Percentiles rank a stretch among this genome's conserved stretches.
Evolutionary conservation across 768 basidiomycete genomes (phyloP).

Genomic region (Lentinula boryana): DNA sequence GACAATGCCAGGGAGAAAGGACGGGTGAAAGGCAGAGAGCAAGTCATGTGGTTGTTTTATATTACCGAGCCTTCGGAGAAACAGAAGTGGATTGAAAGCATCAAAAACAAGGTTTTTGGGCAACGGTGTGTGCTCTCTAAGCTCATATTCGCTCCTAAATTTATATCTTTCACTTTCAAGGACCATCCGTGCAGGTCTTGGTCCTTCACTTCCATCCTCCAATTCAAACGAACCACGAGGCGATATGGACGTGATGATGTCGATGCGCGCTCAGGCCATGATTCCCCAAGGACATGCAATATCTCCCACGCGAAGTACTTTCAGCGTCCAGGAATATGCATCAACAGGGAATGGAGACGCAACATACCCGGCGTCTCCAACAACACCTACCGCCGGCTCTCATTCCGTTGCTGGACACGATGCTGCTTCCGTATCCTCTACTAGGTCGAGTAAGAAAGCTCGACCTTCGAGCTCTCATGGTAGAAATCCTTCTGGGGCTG

Average conservation of each 20-base stretch:
- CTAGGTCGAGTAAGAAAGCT: slow-evolving; percentile 20
- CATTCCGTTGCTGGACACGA: slow-evolving; percentile 21
- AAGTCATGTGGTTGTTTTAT: slow-evolving; percentile 67
- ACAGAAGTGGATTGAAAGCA: slow-evolving; percentile 70
- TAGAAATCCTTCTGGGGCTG: slow-evolving; percentile 24
- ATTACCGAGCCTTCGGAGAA: slow-evolving; percentile 55
- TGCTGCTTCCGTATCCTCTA: slow-evolving; percentile 29
- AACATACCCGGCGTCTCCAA: slow-evolving; percentile 35
- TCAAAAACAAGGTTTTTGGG: slow-evolving; percentile 66
- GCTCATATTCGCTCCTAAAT: background rate
- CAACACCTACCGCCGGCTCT: slow-evolving; percentile 27
- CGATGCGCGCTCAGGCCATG: slow-evolving; percentile 67
- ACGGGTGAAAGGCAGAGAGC: slow-evolving; percentile 22
- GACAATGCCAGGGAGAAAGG: slow-evolving; percentile 38
- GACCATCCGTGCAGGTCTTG: slow-evolving; percentile 64
- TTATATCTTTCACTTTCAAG: slow-evolving; percentile 26
- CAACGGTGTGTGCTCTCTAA: slow-evolving; percentile 45
- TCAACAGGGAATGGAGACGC: slow-evolving; percentile 19
- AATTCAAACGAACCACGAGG: slow-evolving; percentile 58
- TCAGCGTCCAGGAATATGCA: slow-evolving; percentile 10
- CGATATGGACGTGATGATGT: slow-evolving; percentile 80
- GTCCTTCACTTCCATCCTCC: slow-evolving; percentile 22
- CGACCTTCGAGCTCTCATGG: slow-evolving; percentile 13
- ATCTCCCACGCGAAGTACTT: slow-evolving; percentile 16
- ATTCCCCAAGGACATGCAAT: slow-evolving; percentile 15